phyloP scores from a whole-genome alignment of 2,329 filamentous ascomycete genomes.

The Curvularia spicifera region DNA sequence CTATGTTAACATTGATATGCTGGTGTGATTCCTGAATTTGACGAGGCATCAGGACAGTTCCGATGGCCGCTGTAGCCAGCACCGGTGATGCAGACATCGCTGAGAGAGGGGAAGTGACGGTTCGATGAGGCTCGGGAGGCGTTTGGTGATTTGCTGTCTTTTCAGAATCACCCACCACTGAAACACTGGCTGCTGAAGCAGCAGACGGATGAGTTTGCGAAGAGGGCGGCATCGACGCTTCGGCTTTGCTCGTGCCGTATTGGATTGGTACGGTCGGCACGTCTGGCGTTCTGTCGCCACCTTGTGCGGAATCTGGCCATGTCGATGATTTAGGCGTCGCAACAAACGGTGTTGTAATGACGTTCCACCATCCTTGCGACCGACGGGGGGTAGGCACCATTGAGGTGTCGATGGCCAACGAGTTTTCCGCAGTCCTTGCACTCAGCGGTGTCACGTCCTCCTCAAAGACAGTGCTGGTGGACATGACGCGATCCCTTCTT shows the following conservation, averaged over 20 bases:
- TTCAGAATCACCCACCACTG: slow-evolving; percentile 4
- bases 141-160: slow-evolving; percentile 19
- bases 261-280: slow-evolving; percentile 44
- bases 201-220: slow-evolving; percentile 3
- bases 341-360: slow-evolving; percentile 73
- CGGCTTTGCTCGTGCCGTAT: slow-evolving; percentile 30
- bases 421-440: slow-evolving; percentile 33
- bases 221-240: slow-evolving; percentile 23
- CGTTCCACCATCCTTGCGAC: slow-evolving; percentile 78
- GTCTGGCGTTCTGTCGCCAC: slow-evolving; percentile 37
- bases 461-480: slow-evolving; percentile 72
- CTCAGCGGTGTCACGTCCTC: slow-evolving; percentile 62
- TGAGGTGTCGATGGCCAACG: slow-evolving; percentile 48
- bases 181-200: not conserved
- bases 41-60: slow-evolving; percentile 43
- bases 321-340: slow-evolving; percentile 47
- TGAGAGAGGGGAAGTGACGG: slow-evolving; percentile 35
- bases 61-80: slow-evolving; percentile 41
- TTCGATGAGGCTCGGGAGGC: slow-evolving; percentile 18
- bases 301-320: slow-evolving; percentile 39
- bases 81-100: slow-evolving; percentile 43
- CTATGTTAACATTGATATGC: slow-evolving; percentile 43
- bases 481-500: slow-evolving; percentile 53
- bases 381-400: slow-evolving; percentile 60
- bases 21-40: slow-evolving; percentile 33